These are phyloP conservation scores for Alloascoidea hylecoeti DNA, from an alignment of 805 yeast species.

Conservation along the genomic window DNA sequence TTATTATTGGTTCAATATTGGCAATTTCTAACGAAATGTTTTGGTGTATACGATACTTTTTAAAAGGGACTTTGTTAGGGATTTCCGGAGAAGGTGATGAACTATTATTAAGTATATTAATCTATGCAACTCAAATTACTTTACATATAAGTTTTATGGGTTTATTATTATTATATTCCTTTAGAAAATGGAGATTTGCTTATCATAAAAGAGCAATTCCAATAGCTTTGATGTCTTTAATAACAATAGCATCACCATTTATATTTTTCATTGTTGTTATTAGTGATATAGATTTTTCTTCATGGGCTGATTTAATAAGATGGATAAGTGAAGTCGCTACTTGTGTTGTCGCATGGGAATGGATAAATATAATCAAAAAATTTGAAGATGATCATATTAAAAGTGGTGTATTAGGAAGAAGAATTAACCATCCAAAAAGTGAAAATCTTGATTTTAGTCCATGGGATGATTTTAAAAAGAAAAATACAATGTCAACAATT, in stretches of 20 bases:
- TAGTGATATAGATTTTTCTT: conserved; percentile 24
- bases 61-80: conserved; percentile 4
- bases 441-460: conserved; percentile 5
- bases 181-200: conserved; percentile 26
- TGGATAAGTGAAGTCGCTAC: conserved; percentile 34
- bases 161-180: conserved; percentile 22
- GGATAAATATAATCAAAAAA: conserved; percentile 40
- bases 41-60: conserved; percentile 11
- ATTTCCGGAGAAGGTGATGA: conserved; percentile 14
- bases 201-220: conserved; percentile 32
- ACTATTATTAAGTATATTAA: conserved; percentile 16
- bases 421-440: conserved; percentile 21
- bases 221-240: conserved; percentile 29
- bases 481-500: no score
- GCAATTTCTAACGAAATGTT: conserved; percentile 16
- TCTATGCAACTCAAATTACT: conserved; percentile 17
- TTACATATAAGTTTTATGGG: conserved; percentile 18
- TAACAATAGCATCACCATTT: conserved; percentile 22
- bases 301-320: conserved; percentile 32
- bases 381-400: conserved; percentile 35
- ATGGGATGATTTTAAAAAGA: no score
- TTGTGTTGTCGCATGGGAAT: conserved; percentile 48
- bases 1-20: conserved; percentile 18
- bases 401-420: conserved; percentile 48
- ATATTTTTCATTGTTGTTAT: conserved; percentile 22